phyloP scores from a whole-genome alignment of 371 early-diverging fungal species.

The Syncephalastrum sp. region DNA sequence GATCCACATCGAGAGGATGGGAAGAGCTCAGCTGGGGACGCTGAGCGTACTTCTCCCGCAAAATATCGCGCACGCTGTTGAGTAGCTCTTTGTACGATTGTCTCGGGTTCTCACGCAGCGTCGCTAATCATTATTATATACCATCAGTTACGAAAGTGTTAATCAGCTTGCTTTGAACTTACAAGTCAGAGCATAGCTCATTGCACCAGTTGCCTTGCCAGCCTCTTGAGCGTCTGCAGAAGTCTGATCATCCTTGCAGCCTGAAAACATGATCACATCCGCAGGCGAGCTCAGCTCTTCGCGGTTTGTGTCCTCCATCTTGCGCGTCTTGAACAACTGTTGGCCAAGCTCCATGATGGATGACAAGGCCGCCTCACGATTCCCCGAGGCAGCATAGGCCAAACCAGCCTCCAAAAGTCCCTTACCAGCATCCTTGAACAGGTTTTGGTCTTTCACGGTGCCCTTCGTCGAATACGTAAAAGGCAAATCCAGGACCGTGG shows the following conservation, averaged over 20 bases:
- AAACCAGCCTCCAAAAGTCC: conserved; percentile 52
- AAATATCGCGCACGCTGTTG: conserved; percentile 69
- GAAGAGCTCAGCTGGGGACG: conserved; percentile 81
- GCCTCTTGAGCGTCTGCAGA: conserved; percentile 77
- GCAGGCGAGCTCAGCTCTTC: conserved; percentile 59
- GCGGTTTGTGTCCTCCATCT: conserved; percentile 32
- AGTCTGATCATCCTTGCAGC: conserved; percentile 89
- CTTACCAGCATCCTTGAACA: conserved; percentile 49
- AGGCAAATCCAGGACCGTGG: conserved; percentile 86
- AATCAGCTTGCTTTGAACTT: conserved; percentile 10
- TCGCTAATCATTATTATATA: conserved; percentile 16
- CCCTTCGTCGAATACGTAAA: conserved; percentile 79
- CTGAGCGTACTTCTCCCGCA: conserved; percentile 74
- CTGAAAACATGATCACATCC: conserved; percentile 87
- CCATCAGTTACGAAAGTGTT: neutral
- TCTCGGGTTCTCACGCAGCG: conserved; percentile 59
- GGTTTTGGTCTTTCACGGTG: conserved; percentile 50
- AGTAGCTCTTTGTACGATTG: conserved; percentile 78
- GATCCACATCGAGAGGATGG: conserved; percentile 77
- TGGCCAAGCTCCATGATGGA: conserved; percentile 52
- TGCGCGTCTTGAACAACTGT: conserved; percentile 37
- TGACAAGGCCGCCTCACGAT: conserved; percentile 38
- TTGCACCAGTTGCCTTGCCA: conserved; percentile 69
- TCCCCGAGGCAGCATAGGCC: conserved; percentile 45
- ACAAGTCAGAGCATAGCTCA: conserved; percentile 80